Evolutionary conservation across 1,284 basidiomycete genomes (phyloP), one percentile per base, ranked within the genome.

Genomic region (Neotropicomus parvogracilis): DNA sequence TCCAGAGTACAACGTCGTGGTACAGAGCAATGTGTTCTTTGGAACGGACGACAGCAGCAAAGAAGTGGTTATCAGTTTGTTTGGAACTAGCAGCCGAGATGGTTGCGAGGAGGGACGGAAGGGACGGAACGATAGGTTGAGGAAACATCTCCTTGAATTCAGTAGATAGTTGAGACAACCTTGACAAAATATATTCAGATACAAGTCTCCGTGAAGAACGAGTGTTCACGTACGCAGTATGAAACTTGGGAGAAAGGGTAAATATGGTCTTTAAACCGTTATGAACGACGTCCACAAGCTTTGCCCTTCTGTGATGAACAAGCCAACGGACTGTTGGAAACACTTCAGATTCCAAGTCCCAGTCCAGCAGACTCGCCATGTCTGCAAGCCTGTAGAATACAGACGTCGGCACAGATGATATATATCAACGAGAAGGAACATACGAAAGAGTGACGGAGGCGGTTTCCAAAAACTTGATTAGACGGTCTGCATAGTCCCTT

Each of bases 301-400:
- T 90, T 1, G 92, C 95, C 59, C 91, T 80, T 49, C 90, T 79
- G 67, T 93, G 93, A 54, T 92, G 85, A 19, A 97, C 89, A 29
- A 98, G 75, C 79, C 93, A 93, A 11, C 91, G 79, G 1, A 93
- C 91, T 39, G 89, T 85, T 0, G 92, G 91, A 59, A 89, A 91
- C 1, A 95, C 79, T 56, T 95, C 89, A 0, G 80, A 75, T 54
- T 95, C 87, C 4, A 95, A 73, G 59, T 95, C 85, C 83, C 88
- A 93, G 44, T 91, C 89, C 21, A 95, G 72, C 28, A 87, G 63
- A 63, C 81, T 86, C 0, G 91, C 90, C 70, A 95, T 85, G 54
- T 95, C 91, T n/a, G 81, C 81, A 40, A 97, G 75, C 40, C 91
- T 95, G 55, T 26, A 43, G 12, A 26, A 52, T 5, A 36, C 3